Conservation (phyloP, 805 yeast genomes). For the Ogataea naganishii region DNA sequence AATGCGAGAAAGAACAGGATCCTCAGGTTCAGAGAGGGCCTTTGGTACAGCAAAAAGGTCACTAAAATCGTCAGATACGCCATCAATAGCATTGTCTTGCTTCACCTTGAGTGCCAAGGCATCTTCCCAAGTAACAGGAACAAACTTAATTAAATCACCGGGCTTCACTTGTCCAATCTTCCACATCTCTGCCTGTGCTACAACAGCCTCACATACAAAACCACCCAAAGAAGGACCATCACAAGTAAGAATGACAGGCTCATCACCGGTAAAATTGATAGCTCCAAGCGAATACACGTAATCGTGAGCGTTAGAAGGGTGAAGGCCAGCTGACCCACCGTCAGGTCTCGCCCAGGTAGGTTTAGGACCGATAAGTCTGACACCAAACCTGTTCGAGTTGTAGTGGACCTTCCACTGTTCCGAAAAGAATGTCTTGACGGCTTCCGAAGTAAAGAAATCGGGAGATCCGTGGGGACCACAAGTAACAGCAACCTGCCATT, state of each 20-base stretch:
- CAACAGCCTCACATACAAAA: conserved; percentile 93
- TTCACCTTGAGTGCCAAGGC: conserved; percentile 56
- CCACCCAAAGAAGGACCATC: conserved; percentile 99
- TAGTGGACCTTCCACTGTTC: conserved; percentile 92
- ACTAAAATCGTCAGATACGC: conserved; percentile 39
- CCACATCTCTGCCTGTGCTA: conserved; percentile 95
- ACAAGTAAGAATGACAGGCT: conserved; percentile 92
- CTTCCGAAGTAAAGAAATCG: conserved; percentile 77
- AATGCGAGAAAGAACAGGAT: conserved; percentile 58
- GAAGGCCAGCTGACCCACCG: conserved; percentile 97
- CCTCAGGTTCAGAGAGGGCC: conserved; percentile 39
- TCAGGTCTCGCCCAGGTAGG: conserved; percentile 94
- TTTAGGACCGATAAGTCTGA: conserved; percentile 88
- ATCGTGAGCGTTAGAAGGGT: conserved; percentile 98
- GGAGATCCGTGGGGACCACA: conserved; percentile 99
- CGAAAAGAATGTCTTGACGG: conserved; percentile 65
- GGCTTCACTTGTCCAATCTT: conserved; percentile 97
- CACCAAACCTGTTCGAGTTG: conserved; percentile 95
- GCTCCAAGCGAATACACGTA: conserved; percentile 96
- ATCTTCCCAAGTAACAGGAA: conserved; percentile 60
- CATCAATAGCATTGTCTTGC: conserved; percentile 49
- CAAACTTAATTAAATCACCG: conserved; percentile 77
- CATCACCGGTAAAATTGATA: conserved; percentile 96
- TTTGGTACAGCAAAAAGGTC: conserved; percentile 20
- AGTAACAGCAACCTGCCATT: conserved; percentile 87